Evolutionary conservation across 164 flowering plant species (phyloP), one percentile per base, ranked within the genome.

Genomic region (Stephania yunnanensis): DNA sequence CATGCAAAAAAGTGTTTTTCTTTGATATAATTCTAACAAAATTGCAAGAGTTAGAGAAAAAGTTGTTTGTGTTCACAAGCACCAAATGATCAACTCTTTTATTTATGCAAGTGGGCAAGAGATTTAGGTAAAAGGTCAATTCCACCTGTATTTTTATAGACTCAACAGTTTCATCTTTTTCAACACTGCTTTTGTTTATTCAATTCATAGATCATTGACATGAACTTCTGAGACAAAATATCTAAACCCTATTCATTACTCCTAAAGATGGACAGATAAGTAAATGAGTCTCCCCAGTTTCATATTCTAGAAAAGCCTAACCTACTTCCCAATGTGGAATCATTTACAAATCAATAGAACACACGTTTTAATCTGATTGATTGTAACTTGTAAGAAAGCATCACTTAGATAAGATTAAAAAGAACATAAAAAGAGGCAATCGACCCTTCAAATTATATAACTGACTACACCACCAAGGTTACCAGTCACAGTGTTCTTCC

Each of bases 91-190:
- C 74, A 76, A 69, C 36, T 17, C 4, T 46, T 71, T 53, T 68
- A 65, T 70, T 48, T 68, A 71, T 73, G 76, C 78, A 78, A 79
- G 81, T 79, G 81, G 83, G 68, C 20, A 22, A 48, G 30, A 63
- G 30, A 68, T 75, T 81, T 79, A 82, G 87, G 85, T 84, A 79
- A 77, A 72, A 73, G 55, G 80, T 73, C 80, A 66, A 52, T 72
- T 68, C 73, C 36, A 63, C 73, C 71, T 69, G 69, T 72, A 71
- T 53, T 76, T 15, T 70, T 69, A 58, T 46, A 76, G 68, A 22
- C 29, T 42, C 19, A 46, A 64, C 66, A 15, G 0, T 30, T 71
- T 61, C 67, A 30, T 71, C 52, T 9, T 50, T 50, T 69, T 65
- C 69, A 64, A 36, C 55, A 53, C 12, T 29, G 7, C 42, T 22